Evolutionary conservation across 2,329 filamentous ascomycete species (phyloP).

Genomic region (Aspergillus sp.): DNA sequence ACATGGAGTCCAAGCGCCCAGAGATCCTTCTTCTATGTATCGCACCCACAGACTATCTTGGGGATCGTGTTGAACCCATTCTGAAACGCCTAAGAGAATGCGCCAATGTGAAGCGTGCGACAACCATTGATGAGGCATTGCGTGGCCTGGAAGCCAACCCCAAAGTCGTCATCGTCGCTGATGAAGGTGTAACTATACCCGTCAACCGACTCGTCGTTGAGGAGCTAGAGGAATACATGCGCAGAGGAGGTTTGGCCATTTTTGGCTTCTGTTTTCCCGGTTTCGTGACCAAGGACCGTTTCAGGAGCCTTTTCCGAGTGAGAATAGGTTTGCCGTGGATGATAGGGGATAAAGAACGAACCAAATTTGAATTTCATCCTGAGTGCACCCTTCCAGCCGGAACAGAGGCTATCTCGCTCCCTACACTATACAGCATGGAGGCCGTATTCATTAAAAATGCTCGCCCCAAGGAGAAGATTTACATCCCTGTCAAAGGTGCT

Average conservation of each 20-base stretch:
- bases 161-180: slow-evolving; percentile 15
- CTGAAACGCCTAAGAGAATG: not conserved
- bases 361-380: not conserved
- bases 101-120: not conserved
- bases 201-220: not conserved
- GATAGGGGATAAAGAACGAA: not conserved
- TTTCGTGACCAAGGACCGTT: not conserved
- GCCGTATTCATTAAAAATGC: not conserved
- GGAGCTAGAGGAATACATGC: slow-evolving; percentile 1
- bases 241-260: slow-evolving; percentile 8
- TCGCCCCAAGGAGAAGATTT: not conserved
- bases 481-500: not conserved
- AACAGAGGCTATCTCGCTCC: not conserved
- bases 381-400: not conserved
- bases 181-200: slow-evolving; percentile 9
- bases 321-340: not conserved
- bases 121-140: not conserved
- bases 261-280: slow-evolving; percentile 1
- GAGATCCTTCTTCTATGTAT: not conserved
- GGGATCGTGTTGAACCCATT: not conserved
- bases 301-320: not conserved
- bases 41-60: not conserved
- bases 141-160: not conserved
- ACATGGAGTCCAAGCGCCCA: not conserved
- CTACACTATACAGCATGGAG: not conserved